phyloP scores from a whole-genome alignment of 805 yeast genomes.

The Isabelozyma heimii region DNA sequence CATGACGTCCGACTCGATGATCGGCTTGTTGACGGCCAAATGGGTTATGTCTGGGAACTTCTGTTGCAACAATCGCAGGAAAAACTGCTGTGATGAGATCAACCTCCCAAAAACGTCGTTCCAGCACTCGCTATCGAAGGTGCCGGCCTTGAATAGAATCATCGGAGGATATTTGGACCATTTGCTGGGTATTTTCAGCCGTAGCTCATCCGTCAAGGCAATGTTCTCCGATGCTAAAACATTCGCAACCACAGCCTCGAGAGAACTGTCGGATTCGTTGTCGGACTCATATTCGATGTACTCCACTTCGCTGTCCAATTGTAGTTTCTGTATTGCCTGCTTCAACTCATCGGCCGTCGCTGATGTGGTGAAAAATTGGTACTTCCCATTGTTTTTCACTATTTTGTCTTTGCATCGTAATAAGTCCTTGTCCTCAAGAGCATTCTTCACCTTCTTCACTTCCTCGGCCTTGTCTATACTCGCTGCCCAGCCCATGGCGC shows the following conservation, averaged over 20 bases:
- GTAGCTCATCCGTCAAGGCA: not conserved
- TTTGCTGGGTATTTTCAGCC: conserved; percentile 43
- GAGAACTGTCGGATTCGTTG: not conserved
- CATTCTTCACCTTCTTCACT: not conserved
- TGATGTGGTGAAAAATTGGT: not conserved
- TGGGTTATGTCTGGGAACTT: conserved; percentile 42
- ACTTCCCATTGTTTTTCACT: not conserved
- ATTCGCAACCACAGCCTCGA: not conserved
- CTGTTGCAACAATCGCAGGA: conserved; percentile 7
- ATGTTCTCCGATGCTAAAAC: not conserved
- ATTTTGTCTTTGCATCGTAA: not conserved
- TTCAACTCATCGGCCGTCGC: not conserved
- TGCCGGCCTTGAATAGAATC: conserved; percentile 51
- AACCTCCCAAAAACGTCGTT: not conserved
- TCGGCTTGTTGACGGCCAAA: conserved; percentile 71
- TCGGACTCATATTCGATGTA: not conserved
- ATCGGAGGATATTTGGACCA: conserved; percentile 69
- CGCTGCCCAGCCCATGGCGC: not conserved
- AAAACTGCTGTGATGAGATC: conserved; percentile 6
- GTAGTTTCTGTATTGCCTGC: not conserved
- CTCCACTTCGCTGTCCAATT: not conserved
- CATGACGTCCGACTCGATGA: conserved; percentile 50
- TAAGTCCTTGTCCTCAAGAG: not conserved
- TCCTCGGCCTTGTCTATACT: not conserved
- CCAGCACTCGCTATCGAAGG: conserved; percentile 45